phyloP scores from a whole-genome alignment of 306 rosid species.

The Arachis hypogaea region DNA sequence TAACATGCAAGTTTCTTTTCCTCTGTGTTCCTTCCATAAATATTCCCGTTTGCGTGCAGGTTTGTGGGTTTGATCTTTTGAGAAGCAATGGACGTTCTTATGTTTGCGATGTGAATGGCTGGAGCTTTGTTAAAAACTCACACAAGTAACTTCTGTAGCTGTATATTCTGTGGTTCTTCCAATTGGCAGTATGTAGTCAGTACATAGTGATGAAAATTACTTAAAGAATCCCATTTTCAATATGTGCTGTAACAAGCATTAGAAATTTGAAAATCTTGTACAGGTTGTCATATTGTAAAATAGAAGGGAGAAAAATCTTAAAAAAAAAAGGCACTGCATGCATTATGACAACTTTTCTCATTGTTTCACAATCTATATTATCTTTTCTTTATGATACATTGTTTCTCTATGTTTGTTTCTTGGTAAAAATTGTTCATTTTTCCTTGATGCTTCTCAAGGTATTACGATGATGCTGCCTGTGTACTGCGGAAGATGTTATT shows the following conservation, averaged over 20 bases:
- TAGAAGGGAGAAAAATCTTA: background rate
- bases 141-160: conserved; percentile 68
- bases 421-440: conserved; percentile 30
- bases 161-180: conserved; percentile 26
- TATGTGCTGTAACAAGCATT: background rate
- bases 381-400: conserved; percentile 23
- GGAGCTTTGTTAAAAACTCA: conserved; percentile 98
- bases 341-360: conserved; percentile 8
- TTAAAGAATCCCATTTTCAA: conserved; percentile 4
- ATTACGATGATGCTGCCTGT: conserved; percentile 97
- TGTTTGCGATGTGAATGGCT: conserved; percentile 98
- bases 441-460: conserved; percentile 55
- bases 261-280: conserved; percentile 18
- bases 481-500: conserved; percentile 90
- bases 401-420: conserved; percentile 18
- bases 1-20: too few species aligned
- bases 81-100: conserved; percentile 95
- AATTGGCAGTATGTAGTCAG: conserved; percentile 18
- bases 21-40: conserved; percentile 15
- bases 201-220: conserved; percentile 13
- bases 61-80: conserved; percentile 97
- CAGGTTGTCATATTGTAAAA: conserved; percentile 7
- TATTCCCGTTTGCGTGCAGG: conserved; percentile 60
- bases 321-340: background rate
- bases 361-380: background rate